Conservation (phyloP, 306 rosid species). For the Begonia masoniana region DNA sequence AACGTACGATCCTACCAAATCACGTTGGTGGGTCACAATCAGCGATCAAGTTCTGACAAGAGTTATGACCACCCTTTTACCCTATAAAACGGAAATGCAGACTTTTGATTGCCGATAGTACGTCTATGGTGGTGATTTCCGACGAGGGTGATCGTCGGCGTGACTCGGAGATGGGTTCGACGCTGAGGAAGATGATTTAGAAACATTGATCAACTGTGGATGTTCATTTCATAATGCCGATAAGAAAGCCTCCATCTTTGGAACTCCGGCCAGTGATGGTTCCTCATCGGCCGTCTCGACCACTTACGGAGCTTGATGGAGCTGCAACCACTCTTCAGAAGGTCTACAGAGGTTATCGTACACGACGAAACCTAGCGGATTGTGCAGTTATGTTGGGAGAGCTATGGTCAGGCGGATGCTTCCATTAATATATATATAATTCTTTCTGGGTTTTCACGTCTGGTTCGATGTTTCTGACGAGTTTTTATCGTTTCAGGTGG, state of each 20-base stretch:
- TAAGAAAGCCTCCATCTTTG: slow-evolving; percentile 16
- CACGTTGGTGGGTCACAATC: too few relatives aligned
- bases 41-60: too few relatives aligned
- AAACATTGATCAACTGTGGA: too few relatives aligned
- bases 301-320: slow-evolving; percentile 24
- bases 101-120: not conserved
- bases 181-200: too few relatives aligned
- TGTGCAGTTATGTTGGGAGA: slow-evolving; percentile 43
- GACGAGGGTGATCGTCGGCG: too few relatives aligned
- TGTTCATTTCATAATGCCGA: not conserved
- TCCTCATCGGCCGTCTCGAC: slow-evolving; percentile 12
- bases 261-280: slow-evolving; percentile 14
- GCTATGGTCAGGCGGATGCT: slow-evolving; percentile 22
- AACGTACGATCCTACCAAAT: too few relatives aligned
- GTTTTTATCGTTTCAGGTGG: slow-evolving; percentile 29
- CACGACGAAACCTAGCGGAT: slow-evolving; percentile 42
- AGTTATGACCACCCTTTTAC: too few relatives aligned
- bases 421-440: not conserved
- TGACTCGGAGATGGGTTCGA: too few relatives aligned
- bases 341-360: slow-evolving; percentile 43
- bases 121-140: too few relatives aligned
- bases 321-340: slow-evolving; percentile 47
- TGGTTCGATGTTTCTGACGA: not conserved
- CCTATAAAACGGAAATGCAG: too few relatives aligned
- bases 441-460: not conserved